Conservation (phyloP, 1,284 basidiomycete genomes). For the Ustilago trichophora region DNA sequence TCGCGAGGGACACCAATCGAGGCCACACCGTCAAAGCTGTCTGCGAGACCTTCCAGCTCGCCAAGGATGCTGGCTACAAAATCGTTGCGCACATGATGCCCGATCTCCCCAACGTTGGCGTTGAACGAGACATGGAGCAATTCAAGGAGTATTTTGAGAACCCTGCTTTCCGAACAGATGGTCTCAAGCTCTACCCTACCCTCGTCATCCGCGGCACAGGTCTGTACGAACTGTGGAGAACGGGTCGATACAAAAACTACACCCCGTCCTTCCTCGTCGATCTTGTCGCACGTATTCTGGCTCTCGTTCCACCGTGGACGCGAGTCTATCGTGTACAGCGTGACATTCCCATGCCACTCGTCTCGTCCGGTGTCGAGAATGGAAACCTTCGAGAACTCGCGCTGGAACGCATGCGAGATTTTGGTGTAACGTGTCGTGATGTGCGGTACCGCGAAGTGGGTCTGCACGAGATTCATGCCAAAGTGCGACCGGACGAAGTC, state of each 20-base stretch:
- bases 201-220: constrained; percentile 98
- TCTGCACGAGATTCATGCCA: constrained; percentile 97
- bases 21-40: constrained; percentile 95
- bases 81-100: constrained; percentile 73
- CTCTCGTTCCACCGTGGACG: constrained; percentile 98
- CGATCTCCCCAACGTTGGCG: constrained; percentile 89
- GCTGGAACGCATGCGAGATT: constrained; percentile 97
- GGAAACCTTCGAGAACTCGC: constrained; percentile 97
- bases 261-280: constrained; percentile 98
- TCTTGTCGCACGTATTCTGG: constrained; percentile 93
- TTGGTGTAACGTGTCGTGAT: constrained; percentile 96
- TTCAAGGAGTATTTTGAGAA: constrained; percentile 99
- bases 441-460: constrained; percentile 98
- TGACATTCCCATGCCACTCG: constrained; percentile 63
- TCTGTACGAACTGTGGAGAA: constrained; percentile 94
- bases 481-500: constrained; percentile 92
- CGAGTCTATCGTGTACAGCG: constrained; percentile 87
- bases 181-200: constrained; percentile 97
- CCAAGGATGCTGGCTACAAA: constrained; percentile 99
- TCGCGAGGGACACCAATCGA: constrained; percentile 96
- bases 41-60: constrained; percentile 95
- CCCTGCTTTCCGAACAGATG: constrained; percentile 94
- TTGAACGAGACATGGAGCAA: constrained; percentile 96
- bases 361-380: constrained; percentile 95
- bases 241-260: constrained; percentile 97